phyloP scores from a whole-genome alignment of 768 basidiomycete species.

The Tulasnella sp. region DNA sequence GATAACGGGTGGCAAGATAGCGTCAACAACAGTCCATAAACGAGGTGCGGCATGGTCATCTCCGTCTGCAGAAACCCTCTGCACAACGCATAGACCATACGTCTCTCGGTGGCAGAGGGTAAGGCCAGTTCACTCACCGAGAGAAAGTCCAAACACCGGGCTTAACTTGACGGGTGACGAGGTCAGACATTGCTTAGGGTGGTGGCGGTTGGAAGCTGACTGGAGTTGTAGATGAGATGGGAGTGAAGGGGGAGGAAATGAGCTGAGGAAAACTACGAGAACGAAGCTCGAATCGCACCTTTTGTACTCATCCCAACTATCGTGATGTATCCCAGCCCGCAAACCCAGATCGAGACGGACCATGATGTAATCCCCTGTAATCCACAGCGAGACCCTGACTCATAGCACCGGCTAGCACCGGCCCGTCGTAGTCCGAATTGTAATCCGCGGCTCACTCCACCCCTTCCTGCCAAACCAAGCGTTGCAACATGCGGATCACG shows the following conservation, averaged over 20 bases:
- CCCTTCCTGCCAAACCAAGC: too few species aligned
- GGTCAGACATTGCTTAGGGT: not conserved
- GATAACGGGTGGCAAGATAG: not conserved
- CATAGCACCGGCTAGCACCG: too few species aligned
- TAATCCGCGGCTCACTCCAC: too few species aligned
- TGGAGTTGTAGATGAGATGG: not conserved
- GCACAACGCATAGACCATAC: not conserved
- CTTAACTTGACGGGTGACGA: conserved; percentile 17
- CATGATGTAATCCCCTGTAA: too few species aligned
- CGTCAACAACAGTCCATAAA: not conserved
- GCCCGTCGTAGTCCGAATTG: too few species aligned
- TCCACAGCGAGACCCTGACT: too few species aligned
- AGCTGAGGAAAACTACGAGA: too few species aligned
- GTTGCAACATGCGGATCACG: too few species aligned
- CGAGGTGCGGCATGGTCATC: not conserved
- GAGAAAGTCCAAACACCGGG: conserved; percentile 14
- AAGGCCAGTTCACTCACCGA: not conserved
- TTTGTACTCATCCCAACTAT: too few species aligned
- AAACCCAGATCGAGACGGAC: too few species aligned
- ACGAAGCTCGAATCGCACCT: too few species aligned
- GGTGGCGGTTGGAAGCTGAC: not conserved
- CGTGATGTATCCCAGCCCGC: too few species aligned
- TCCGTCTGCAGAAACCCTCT: not conserved
- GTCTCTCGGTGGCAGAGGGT: not conserved
- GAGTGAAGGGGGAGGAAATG: not conserved